Conservation (phyloP, 257 asterid species). For the Ilex asprella region DNA sequence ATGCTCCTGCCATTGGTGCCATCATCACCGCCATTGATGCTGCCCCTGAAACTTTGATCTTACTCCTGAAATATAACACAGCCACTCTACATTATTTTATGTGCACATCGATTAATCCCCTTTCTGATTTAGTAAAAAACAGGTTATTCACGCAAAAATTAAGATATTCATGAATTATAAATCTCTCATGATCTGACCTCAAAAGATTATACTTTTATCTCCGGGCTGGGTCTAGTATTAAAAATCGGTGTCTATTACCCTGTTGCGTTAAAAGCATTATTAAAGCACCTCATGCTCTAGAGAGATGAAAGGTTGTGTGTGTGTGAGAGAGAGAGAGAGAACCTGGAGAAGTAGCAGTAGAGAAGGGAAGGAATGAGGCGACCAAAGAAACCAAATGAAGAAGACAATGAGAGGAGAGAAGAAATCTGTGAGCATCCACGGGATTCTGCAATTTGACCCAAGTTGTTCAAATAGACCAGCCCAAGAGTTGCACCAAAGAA, state of each 20-base stretch:
- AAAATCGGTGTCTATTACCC: too few relatives aligned
- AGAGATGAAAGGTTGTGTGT: too few relatives aligned
- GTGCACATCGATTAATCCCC: too few relatives aligned
- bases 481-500: constrained; percentile 73
- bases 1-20: constrained; percentile 70
- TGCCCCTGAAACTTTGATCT: constrained; percentile 39
- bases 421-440: constrained; percentile 46
- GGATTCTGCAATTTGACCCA: constrained; percentile 72
- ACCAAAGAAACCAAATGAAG: constrained; percentile 73
- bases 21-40: constrained; percentile 55
- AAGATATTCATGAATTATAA: too few relatives aligned
- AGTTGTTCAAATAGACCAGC: constrained; percentile 57
- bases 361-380: constrained; percentile 62
- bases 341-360: constrained; percentile 48
- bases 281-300: too few relatives aligned
- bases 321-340: background rate
- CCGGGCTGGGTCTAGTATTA: too few relatives aligned
- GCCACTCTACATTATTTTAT: too few relatives aligned
- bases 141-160: too few relatives aligned
- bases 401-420: constrained; percentile 51
- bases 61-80: constrained; percentile 27
- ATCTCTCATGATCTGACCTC: too few relatives aligned
- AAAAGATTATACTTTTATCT: too few relatives aligned
- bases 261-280: too few relatives aligned
- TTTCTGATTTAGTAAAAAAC: too few relatives aligned